These are phyloP conservation scores for Trichomonas tenax DNA, from an alignment of 208 protist species.

Conservation along the genomic window DNA sequence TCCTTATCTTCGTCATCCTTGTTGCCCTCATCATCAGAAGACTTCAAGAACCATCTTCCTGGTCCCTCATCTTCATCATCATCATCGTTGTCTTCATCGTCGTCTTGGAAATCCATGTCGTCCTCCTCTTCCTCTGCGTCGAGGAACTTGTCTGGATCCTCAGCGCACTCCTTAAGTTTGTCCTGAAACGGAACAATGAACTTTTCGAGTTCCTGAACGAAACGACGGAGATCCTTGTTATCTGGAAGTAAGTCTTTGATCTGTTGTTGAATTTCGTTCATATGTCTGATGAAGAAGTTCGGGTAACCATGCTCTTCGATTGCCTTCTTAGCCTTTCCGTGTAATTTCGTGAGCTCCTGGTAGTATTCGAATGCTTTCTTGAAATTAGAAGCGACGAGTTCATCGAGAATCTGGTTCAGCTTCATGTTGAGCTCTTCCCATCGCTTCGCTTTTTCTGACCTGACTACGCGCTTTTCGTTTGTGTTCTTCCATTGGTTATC, in stretches of 20 bases:
- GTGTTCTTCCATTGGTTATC: neutral
- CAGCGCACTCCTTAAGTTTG: neutral
- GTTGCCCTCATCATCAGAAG: neutral
- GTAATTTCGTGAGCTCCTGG: neutral
- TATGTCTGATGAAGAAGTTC: neutral
- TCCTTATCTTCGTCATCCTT: neutral
- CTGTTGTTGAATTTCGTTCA: neutral
- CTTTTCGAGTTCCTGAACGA: neutral
- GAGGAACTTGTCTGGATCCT: neutral
- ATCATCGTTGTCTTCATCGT: neutral
- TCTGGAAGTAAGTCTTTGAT: neutral
- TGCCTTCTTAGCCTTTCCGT: neutral
- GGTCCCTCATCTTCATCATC: neutral
- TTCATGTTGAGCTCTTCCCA: neutral
- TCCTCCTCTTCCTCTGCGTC: neutral
- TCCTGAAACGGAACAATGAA: neutral
- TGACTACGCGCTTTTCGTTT: neutral
- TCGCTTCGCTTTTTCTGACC: neutral
- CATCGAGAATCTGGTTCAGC: neutral
- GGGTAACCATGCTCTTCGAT: neutral
- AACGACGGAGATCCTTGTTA: neutral
- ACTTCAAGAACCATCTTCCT: neutral
- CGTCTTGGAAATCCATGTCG: neutral
- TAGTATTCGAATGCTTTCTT: neutral
- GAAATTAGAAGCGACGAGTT: neutral